Evolutionary conservation across 495 filamentous ascomycete genomes (phyloP).

Genomic region (Xylaria grammica): DNA sequence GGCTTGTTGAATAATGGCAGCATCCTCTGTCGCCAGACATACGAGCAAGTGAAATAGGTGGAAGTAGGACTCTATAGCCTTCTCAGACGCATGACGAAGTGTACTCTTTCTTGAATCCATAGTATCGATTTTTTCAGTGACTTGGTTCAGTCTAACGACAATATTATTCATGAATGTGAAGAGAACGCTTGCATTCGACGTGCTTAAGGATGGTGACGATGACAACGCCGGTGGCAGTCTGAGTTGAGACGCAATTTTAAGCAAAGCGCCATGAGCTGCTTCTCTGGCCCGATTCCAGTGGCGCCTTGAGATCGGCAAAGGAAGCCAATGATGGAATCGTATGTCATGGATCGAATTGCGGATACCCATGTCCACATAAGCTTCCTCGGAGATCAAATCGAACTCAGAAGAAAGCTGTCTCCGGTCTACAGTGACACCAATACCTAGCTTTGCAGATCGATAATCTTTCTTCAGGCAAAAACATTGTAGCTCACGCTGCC

Average conservation of each 20-base stretch:
- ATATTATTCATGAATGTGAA: conserved; percentile 59
- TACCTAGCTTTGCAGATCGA: conserved; percentile 45
- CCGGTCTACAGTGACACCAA: conserved; percentile 43
- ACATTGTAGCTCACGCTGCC: conserved; percentile 55
- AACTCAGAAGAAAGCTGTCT: conserved; percentile 52
- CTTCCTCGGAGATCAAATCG: conserved; percentile 51
- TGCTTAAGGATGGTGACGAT: neutral
- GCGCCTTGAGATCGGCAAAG: conserved; percentile 51
- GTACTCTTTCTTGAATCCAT: conserved; percentile 37
- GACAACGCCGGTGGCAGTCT: too few relatives aligned
- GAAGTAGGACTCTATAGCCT: conserved; percentile 60
- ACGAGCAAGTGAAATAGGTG: conserved; percentile 59
- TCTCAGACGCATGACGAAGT: conserved; percentile 55
- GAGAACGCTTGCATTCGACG: conserved; percentile 38
- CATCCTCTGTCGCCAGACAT: conserved; percentile 40
- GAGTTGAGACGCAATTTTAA: conserved; percentile 20
- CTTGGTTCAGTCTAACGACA: conserved; percentile 53
- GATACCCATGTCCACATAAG: conserved; percentile 37
- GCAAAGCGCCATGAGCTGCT: conserved; percentile 30
- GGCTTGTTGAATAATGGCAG: conserved; percentile 32
- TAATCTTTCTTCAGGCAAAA: conserved; percentile 55
- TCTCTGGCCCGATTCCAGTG: conserved; percentile 49
- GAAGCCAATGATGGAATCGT: conserved; percentile 51
- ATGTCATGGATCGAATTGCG: conserved; percentile 47
- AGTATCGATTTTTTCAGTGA: conserved; percentile 11